Conservation (phyloP, 352 stramenopile genomes). For the Elongisporangium anandrum region DNA sequence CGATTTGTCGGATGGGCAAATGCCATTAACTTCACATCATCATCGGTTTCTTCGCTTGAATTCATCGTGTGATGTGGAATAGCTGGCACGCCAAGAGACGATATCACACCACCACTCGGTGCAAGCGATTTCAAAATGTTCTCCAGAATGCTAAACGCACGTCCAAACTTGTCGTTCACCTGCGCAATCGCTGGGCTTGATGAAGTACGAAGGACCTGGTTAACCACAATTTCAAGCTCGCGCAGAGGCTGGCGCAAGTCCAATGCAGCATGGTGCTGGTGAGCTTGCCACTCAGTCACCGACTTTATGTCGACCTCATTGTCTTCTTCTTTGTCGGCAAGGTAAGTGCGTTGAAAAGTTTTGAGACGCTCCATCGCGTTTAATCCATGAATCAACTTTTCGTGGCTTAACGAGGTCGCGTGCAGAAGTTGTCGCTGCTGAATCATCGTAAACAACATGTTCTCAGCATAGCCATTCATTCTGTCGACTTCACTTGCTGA, state of each 20-base stretch:
- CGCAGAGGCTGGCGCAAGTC: conserved; percentile 46
- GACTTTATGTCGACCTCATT: conserved; percentile 15
- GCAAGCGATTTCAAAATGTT: conserved; percentile 24
- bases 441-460: conserved; percentile 85
- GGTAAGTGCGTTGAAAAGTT: conserved; percentile 11
- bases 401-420: conserved; percentile 59
- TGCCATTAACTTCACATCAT: conserved; percentile 37
- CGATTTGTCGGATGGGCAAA: conserved; percentile 58
- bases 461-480: conserved; percentile 89
- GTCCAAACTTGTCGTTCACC: conserved; percentile 9
- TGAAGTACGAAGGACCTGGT: conserved; percentile 36
- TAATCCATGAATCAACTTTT: conserved; percentile 56
- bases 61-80: conserved; percentile 47
- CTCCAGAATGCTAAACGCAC: conserved; percentile 9
- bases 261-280: conserved; percentile 39
- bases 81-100: conserved; percentile 47
- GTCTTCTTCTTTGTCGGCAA: conserved; percentile 9
- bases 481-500: conserved; percentile 75
- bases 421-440: conserved; percentile 85
- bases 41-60: conserved; percentile 37
- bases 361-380: conserved; percentile 47
- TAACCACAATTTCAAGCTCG: conserved; percentile 63
- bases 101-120: conserved; percentile 13
- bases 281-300: conserved; percentile 47
- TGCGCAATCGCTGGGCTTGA: conserved; percentile 6